phyloP scores from a whole-genome alignment of 805 yeast genomes.

The Myxozyma geophila region DNA sequence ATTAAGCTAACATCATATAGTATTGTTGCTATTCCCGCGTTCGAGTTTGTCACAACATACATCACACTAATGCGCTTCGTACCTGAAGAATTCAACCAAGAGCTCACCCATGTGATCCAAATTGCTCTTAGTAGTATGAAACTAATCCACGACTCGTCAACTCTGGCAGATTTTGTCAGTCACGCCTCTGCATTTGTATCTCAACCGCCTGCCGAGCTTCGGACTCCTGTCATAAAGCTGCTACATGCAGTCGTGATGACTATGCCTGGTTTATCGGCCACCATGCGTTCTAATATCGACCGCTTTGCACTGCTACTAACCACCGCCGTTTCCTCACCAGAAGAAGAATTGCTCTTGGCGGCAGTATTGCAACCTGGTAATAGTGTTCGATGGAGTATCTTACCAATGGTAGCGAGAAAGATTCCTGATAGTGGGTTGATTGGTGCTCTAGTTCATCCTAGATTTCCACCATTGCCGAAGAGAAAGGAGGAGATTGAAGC shows the following conservation, averaged over 20 bases:
- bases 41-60: conserved; percentile 19
- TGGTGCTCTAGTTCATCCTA: conserved; percentile 27
- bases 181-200: conserved; percentile 20
- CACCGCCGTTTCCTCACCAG: not conserved
- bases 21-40: conserved; percentile 15
- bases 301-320: conserved; percentile 11
- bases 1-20: not conserved
- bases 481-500: conserved; percentile 26
- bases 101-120: conserved; percentile 20
- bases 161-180: conserved; percentile 28
- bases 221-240: conserved; percentile 5
- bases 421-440: conserved; percentile 10
- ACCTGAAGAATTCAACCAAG: conserved; percentile 11
- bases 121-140: conserved; percentile 18
- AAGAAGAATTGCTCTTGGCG: conserved; percentile 14
- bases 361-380: conserved; percentile 34
- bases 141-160: conserved; percentile 7
- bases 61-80: conserved; percentile 12
- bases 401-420: conserved; percentile 30
- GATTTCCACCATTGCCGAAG: conserved; percentile 33
- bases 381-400: conserved; percentile 25
- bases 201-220: conserved; percentile 4
- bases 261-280: conserved; percentile 27
- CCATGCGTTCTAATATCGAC: conserved; percentile 30
- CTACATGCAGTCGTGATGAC: conserved; percentile 20